Evolutionary conservation across 1,284 basidiomycete species (phyloP).

Genomic region (Sutorius eximius): DNA sequence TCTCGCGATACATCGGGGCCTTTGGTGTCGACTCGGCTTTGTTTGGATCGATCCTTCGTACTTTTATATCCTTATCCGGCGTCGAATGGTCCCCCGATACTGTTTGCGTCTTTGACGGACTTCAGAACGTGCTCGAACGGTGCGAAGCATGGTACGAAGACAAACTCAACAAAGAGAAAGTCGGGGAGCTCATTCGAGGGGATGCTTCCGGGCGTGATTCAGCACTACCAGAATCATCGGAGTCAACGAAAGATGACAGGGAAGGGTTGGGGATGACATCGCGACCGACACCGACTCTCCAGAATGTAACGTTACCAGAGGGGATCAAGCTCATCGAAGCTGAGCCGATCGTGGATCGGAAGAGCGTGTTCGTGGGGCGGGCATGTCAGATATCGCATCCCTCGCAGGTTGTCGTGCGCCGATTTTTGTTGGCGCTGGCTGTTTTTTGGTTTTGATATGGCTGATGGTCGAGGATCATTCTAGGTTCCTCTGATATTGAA

Average conservation of each 20-base stretch:
- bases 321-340: slow-evolving; percentile 66
- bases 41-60: slow-evolving; percentile 78
- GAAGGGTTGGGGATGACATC: background rate
- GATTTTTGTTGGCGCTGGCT: background rate
- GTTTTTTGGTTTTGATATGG: background rate
- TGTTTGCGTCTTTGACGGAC: slow-evolving; percentile 87
- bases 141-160: slow-evolving; percentile 73
- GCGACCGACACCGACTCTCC: background rate
- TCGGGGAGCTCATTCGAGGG: slow-evolving; percentile 58
- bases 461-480: background rate
- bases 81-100: slow-evolving; percentile 73
- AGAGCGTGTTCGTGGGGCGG: slow-evolving; percentile 81
- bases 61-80: slow-evolving; percentile 76
- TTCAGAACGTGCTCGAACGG: slow-evolving; percentile 73
- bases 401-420: slow-evolving; percentile 52
- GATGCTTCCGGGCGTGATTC: slow-evolving; percentile 42
- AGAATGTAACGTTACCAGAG: slow-evolving; percentile 46
- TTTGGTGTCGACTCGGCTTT: slow-evolving; percentile 71
- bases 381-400: slow-evolving; percentile 79
- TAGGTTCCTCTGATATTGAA: slow-evolving; percentile 75
- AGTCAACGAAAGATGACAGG: slow-evolving; percentile 1
- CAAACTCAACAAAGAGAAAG: slow-evolving; percentile 55
- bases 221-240: slow-evolving; percentile 10
- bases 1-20: slow-evolving; percentile 83
- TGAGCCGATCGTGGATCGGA: slow-evolving; percentile 80